Evolutionary conservation across 345 rosid species (phyloP), one percentile per base, ranked within the genome.

Genomic region (Hibiscus mutabilis): DNA sequence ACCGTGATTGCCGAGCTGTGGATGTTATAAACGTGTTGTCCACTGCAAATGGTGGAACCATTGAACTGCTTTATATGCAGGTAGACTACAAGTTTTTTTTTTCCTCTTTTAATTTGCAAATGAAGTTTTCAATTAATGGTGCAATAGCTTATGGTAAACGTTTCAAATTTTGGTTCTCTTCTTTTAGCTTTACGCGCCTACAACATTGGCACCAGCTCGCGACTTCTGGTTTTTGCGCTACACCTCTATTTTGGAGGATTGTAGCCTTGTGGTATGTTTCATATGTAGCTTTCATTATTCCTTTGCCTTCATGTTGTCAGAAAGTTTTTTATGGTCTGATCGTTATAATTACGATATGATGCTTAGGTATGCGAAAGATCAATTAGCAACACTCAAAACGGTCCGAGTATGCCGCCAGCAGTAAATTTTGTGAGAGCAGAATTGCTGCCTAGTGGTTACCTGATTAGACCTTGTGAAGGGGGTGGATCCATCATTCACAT

Each of bases 181-280:
- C 14, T 52, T 72, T 42, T 52, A 93, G 98, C 92, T 94, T 70
- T 94, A 91, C 63, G 99, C 97, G 1, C 97, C 97, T 15, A 94
- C 99, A 59, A 94, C 99, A 3, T 73, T 94, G 81, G 99, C 97
- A 35, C 96, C 99, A 49, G 97, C 97, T 69, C 97, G 99, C 69
- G 99, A 94, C 79, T 94, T 94, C 83, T 92, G 97, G 99, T 81
- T 92, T 90, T 72, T 94, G 79, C 97, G 97, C 22, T 92, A 94
- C 81, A 94, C 97, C 10, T 94, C 97, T 59, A 90, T 88, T 77
- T 66, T 90, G 85, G 97, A 94, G 79, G 99, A 94, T 76, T 97
- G 99, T 65, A 94, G 97, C 73, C 97, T 94, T 69, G 97, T 94
- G 97, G 98, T 94, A 85, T 57, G 80, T 63, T 42, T 72, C 58